phyloP scores from a whole-genome alignment of 768 basidiomycete genomes.

The Pisolithus orientalis region DNA sequence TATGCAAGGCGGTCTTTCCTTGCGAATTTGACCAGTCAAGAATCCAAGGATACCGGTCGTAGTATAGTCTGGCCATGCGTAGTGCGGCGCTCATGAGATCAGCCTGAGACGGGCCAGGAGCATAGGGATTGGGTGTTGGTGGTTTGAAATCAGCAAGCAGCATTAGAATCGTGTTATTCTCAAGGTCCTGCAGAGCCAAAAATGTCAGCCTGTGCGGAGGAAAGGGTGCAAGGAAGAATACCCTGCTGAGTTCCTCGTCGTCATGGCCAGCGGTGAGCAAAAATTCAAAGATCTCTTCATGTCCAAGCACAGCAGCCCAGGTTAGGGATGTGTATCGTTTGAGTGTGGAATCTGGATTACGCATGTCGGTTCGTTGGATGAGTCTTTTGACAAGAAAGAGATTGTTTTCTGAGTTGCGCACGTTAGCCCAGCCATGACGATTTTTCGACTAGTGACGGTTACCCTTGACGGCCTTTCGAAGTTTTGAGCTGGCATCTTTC shows the following conservation, averaged over 20 bases:
- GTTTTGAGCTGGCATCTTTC: slow-evolving; percentile 68
- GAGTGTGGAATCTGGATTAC: slow-evolving; percentile 77
- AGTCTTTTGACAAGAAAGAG: slow-evolving; percentile 88
- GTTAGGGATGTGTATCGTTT: slow-evolving; percentile 82
- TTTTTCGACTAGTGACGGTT: slow-evolving; percentile 2
- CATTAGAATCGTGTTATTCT: slow-evolving; percentile 91
- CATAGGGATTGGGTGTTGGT: slow-evolving; percentile 38
- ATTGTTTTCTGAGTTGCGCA: slow-evolving; percentile 70
- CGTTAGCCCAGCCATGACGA: slow-evolving; percentile 11
- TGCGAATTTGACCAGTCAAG: slow-evolving; percentile 90
- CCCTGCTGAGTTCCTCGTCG: slow-evolving; percentile 87
- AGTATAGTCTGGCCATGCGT: slow-evolving; percentile 84
- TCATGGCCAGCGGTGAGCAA: slow-evolving; percentile 83
- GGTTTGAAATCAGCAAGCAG: slow-evolving; percentile 82
- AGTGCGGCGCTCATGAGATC: slow-evolving; percentile 69
- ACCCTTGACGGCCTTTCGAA: slow-evolving; percentile 81
- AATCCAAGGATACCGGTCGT: slow-evolving; percentile 79
- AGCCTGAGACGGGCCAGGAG: slow-evolving; percentile 40
- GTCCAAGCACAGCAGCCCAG: slow-evolving; percentile 85
- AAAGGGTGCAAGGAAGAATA: slow-evolving; percentile 31
- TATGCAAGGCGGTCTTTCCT: slow-evolving; percentile 87
- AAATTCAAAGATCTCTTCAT: slow-evolving; percentile 92
- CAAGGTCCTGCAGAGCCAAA: slow-evolving; percentile 59
- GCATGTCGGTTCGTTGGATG: slow-evolving; percentile 78
- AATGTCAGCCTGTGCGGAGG: slow-evolving; percentile 12